Evolutionary conservation across 805 yeast species (phyloP).

Genomic region (Wickerhamiella kurtzmanii): DNA sequence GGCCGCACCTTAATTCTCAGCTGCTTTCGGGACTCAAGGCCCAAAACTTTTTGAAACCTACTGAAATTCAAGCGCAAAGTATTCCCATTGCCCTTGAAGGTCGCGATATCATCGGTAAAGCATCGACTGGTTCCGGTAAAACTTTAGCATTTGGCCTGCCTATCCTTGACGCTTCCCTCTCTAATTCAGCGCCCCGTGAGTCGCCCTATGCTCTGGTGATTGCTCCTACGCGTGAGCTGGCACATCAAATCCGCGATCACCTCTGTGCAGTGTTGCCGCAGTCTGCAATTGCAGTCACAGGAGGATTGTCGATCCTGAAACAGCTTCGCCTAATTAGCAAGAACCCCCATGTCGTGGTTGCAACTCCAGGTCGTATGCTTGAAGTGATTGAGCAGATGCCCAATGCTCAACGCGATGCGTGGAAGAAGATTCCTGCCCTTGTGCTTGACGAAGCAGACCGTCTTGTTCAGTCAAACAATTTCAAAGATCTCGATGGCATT

Average conservation of each 20-base stretch:
- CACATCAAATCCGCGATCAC: slow-evolving; percentile 84
- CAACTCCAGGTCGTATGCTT: slow-evolving; percentile 88
- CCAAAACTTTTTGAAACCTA: slow-evolving; percentile 54
- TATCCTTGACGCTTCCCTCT: slow-evolving; percentile 49
- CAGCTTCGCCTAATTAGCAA: slow-evolving; percentile 64
- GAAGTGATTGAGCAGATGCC: slow-evolving; percentile 46
- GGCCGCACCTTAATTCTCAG: slow-evolving; percentile 29
- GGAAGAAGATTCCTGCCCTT: slow-evolving; percentile 32
- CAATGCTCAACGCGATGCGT: slow-evolving; percentile 29
- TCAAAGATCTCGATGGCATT: slow-evolving; percentile 78
- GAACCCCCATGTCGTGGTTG: slow-evolving; percentile 70
- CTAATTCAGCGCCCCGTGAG: slow-evolving; percentile 13
- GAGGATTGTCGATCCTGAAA: slow-evolving; percentile 88
- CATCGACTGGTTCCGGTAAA: slow-evolving; percentile 96
- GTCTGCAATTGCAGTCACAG: slow-evolving; percentile 66
- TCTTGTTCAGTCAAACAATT: slow-evolving; percentile 87
- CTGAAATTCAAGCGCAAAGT: slow-evolving; percentile 65
- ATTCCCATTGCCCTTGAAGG: slow-evolving; percentile 66
- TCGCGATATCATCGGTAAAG: slow-evolving; percentile 83
- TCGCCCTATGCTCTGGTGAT: slow-evolving; percentile 49
- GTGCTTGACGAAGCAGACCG: slow-evolving; percentile 96
- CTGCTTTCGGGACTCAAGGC: slow-evolving; percentile 47
- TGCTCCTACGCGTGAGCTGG: slow-evolving; percentile 94
- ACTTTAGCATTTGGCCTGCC: slow-evolving; percentile 94
- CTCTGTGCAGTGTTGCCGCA: slow-evolving; percentile 29